phyloP scores from a whole-genome alignment of 208 protist species.

The Spongospora subterranea region DNA sequence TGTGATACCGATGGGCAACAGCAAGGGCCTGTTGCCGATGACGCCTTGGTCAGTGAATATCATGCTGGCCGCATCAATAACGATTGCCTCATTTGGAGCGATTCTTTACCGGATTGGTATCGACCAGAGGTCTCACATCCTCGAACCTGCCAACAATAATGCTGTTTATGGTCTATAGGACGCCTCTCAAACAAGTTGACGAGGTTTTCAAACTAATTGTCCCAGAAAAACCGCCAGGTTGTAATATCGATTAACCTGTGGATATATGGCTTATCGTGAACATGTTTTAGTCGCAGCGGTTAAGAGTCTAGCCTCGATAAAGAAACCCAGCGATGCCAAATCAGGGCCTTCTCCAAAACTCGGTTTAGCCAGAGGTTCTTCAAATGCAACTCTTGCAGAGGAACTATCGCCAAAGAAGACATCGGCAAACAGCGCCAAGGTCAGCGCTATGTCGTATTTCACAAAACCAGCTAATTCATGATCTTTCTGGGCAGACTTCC shows the following conservation, averaged over 20 bases:
- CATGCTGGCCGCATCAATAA: not conserved
- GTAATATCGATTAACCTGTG: not conserved
- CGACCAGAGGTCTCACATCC: not conserved
- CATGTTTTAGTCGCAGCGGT: not conserved
- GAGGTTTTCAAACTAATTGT: not conserved
- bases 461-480: not conserved
- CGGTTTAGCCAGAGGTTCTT: not conserved
- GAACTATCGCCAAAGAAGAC: not conserved
- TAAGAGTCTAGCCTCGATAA: not conserved
- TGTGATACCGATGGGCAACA: not conserved
- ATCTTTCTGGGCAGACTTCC: not conserved
- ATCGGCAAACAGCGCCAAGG: not conserved
- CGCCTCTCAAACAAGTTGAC: conserved; percentile 1
- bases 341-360: not conserved
- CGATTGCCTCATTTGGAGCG: conserved; percentile 43
- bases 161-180: not conserved
- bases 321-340: too few relatives aligned
- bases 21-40: conserved; percentile 16
- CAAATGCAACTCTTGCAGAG: not conserved
- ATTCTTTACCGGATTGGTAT: conserved; percentile 14
- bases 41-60: not conserved
- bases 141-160: not conserved
- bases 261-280: not conserved
- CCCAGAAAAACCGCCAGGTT: not conserved
- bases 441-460: not conserved